phyloP scores from a whole-genome alignment of 441 rosid species.

The Euphorbia neoarborescens region DNA sequence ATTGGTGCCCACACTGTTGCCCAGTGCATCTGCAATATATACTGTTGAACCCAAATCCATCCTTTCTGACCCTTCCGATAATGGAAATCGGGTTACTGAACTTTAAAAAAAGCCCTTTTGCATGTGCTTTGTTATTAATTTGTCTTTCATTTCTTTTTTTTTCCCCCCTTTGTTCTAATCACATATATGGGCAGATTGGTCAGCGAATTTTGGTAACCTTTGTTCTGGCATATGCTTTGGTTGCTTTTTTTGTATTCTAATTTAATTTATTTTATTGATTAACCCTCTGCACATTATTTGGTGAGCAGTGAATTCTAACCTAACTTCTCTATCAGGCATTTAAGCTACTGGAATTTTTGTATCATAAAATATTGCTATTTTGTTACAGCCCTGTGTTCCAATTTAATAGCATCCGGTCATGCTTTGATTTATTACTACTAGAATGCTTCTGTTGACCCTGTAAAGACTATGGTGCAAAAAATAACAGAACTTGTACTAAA shows the following conservation, averaged over 20 bases:
- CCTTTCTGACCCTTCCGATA: slow-evolving; percentile 23
- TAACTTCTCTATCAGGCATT: not conserved
- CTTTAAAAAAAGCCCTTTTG: slow-evolving; percentile 31
- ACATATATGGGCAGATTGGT: slow-evolving; percentile 31
- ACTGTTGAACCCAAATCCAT: slow-evolving; percentile 25
- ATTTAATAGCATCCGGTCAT: not conserved
- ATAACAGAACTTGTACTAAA: too few relatives aligned
- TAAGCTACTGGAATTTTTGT: not conserved
- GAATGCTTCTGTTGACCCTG: not conserved
- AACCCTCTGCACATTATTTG: slow-evolving; percentile 21
- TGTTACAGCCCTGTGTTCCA: not conserved
- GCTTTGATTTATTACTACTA: not conserved
- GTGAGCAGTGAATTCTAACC: not conserved
- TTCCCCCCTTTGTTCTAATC: slow-evolving; percentile 11
- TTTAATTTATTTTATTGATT: slow-evolving; percentile 20
- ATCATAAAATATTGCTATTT: not conserved
- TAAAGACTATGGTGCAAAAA: too few relatives aligned
- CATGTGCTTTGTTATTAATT: slow-evolving; percentile 35
- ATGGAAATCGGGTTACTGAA: slow-evolving; percentile 29
- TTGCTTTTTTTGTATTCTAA: slow-evolving; percentile 25
- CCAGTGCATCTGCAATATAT: slow-evolving; percentile 29
- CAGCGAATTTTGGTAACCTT: slow-evolving; percentile 25
- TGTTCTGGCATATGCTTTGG: slow-evolving; percentile 28
- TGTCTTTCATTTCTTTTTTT: slow-evolving; percentile 23
- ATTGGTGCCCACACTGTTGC: slow-evolving; percentile 34